Conservation (phyloP, 129 eudicot genomes). For the Pseudognaphalium luteoalbum region DNA sequence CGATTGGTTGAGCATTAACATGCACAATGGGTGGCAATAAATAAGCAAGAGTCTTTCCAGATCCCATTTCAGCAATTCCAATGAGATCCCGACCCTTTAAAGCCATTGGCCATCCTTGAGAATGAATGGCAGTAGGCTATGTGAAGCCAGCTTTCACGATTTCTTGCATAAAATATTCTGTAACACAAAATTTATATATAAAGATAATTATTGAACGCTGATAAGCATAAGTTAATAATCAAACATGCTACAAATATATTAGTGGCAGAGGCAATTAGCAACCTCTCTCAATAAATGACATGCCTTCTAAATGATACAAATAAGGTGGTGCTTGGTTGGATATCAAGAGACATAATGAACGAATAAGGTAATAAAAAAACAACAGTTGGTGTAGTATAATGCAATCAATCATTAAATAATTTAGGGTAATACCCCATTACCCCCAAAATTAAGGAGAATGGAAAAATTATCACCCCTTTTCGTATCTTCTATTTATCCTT, state of each 20-base stretch:
- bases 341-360: no score
- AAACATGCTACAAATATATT: background rate
- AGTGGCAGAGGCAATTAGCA: background rate
- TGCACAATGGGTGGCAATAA: conserved; percentile 92
- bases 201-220: background rate
- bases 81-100: conserved; percentile 98
- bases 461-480: no score
- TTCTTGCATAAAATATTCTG: conserved; percentile 97
- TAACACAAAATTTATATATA: background rate
- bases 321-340: no score
- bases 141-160: conserved; percentile 86
- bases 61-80: conserved; percentile 99
- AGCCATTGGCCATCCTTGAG: conserved; percentile 99
- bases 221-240: background rate
- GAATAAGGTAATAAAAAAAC: no score
- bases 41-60: conserved; percentile 96
- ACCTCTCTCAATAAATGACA: background rate
- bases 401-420: no score
- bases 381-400: no score
- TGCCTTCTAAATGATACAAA: background rate
- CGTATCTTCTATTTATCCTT: no score
- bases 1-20: conserved; percentile 94
- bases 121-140: conserved; percentile 97
- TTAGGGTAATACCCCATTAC: no score
- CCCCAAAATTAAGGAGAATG: no score